phyloP scores from a whole-genome alignment of 129 eudicot genomes.

The Artemisia tridentata region DNA sequence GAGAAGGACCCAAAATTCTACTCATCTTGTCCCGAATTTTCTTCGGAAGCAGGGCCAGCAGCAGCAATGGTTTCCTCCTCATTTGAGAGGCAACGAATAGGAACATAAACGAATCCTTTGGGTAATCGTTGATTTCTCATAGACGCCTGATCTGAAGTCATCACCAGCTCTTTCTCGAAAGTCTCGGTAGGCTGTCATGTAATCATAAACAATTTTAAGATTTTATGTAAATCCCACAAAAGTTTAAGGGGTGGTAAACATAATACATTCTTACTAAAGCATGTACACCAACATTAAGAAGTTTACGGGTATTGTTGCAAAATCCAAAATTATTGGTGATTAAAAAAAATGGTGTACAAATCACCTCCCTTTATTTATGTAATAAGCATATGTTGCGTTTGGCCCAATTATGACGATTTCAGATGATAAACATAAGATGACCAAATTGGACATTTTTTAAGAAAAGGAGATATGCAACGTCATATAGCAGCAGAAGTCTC shows the following conservation, averaged over 20 bases:
- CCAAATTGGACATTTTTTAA: too few species aligned
- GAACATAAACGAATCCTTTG: slow-evolving; percentile 90
- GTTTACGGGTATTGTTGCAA: too few species aligned
- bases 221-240: not conserved
- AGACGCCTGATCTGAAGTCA: slow-evolving; percentile 97
- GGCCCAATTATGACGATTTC: too few species aligned
- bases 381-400: too few species aligned
- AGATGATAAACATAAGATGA: too few species aligned
- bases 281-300: too few species aligned
- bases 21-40: slow-evolving; percentile 47
- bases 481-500: too few species aligned
- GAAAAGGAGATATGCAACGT: too few species aligned
- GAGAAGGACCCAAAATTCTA: slow-evolving; percentile 14
- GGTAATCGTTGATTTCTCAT: slow-evolving; percentile 91
- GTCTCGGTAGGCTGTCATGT: slow-evolving; percentile 65
- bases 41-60: slow-evolving; percentile 36
- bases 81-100: slow-evolving; percentile 67
- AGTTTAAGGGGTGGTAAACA: not conserved
- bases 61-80: slow-evolving; percentile 63
- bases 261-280: too few species aligned
- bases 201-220: not conserved
- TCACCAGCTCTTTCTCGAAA: slow-evolving; percentile 73
- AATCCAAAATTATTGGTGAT: too few species aligned
- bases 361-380: too few species aligned
- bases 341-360: too few species aligned